A percentile compares a stretch with the other conserved stretches of the same genome.
Conservation (phyloP, 768 basidiomycete species). For the Tephrocybe sp. region DNA sequence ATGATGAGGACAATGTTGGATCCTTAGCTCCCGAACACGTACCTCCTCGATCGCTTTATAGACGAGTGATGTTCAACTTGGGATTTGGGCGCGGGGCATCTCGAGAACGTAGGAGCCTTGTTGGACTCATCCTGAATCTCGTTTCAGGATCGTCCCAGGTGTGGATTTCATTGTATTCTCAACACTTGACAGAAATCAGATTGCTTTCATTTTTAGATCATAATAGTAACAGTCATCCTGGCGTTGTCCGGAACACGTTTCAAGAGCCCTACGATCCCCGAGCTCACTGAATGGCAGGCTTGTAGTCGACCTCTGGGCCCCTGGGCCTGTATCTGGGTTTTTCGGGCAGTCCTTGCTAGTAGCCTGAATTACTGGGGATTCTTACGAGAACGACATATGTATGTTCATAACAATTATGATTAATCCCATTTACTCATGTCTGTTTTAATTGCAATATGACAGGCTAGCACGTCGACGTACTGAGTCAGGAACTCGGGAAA, state of each 20-base stretch:
- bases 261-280: slow-evolving; percentile 40
- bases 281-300: slow-evolving; percentile 54
- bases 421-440: background rate
- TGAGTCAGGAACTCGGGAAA: background rate
- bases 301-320: slow-evolving; percentile 64
- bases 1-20: background rate
- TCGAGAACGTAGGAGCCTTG: slow-evolving; percentile 48
- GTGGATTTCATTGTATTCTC: slow-evolving; percentile 2
- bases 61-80: slow-evolving; percentile 36
- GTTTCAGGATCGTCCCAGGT: slow-evolving; percentile 50
- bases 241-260: slow-evolving; percentile 41
- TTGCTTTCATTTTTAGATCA: slow-evolving; percentile 35
- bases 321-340: slow-evolving; percentile 67
- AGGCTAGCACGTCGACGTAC: slow-evolving; percentile 15
- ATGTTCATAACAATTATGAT: slow-evolving; percentile 5
- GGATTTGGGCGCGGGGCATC: slow-evolving; percentile 55
- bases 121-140: slow-evolving; percentile 51
- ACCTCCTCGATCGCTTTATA: slow-evolving; percentile 24
- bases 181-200: background rate
- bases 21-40: slow-evolving; percentile 10
- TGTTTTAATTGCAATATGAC: background rate
- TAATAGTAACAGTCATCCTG: slow-evolving; percentile 49
- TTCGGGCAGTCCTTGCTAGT: slow-evolving; percentile 47
- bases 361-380: slow-evolving; percentile 58
- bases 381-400: slow-evolving; percentile 31